Conservation (phyloP, 345 rosid genomes). For the Eutrema heterophyllum region DNA sequence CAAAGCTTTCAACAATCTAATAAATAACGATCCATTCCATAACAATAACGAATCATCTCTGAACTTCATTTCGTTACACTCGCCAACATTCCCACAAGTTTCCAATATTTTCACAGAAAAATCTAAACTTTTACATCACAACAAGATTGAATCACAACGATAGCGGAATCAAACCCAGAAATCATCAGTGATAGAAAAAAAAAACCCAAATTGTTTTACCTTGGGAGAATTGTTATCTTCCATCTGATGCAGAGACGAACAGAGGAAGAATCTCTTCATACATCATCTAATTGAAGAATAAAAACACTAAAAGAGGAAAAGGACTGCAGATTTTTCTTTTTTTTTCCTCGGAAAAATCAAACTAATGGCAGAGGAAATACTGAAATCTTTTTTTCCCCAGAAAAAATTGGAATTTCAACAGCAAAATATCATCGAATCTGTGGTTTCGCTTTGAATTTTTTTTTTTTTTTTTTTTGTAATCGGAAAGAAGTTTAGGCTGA, state of each 20-base stretch:
- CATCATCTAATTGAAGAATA: constrained; percentile 6
- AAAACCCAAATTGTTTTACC: background rate
- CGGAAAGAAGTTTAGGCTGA: constrained; percentile 13
- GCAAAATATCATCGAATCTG: constrained; percentile 18
- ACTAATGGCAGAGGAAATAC: constrained; percentile 27
- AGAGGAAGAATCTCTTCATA: constrained; percentile 9
- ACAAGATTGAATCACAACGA: background rate
- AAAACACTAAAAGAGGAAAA: background rate
- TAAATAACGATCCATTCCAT: background rate
- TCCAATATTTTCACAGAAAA: background rate
- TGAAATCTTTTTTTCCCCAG: background rate
- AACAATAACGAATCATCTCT: background rate
- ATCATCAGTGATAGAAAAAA: background rate
- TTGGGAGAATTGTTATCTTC: constrained; percentile 19
- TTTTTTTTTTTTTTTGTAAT: background rate
- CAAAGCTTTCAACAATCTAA: background rate
- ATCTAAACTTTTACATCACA: background rate
- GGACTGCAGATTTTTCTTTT: background rate
- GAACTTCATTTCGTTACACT: background rate
- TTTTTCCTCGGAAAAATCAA: constrained; percentile 10
- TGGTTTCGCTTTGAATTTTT: constrained; percentile 14
- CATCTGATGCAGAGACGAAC: constrained; percentile 13
- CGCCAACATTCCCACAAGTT: background rate
- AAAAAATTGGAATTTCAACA: background rate
- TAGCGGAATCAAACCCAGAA: background rate